Evolutionary conservation across 2,329 filamentous ascomycete species (phyloP), one percentile per base, ranked within the genome.

Genomic region (Colletotrichum simmondsii): DNA sequence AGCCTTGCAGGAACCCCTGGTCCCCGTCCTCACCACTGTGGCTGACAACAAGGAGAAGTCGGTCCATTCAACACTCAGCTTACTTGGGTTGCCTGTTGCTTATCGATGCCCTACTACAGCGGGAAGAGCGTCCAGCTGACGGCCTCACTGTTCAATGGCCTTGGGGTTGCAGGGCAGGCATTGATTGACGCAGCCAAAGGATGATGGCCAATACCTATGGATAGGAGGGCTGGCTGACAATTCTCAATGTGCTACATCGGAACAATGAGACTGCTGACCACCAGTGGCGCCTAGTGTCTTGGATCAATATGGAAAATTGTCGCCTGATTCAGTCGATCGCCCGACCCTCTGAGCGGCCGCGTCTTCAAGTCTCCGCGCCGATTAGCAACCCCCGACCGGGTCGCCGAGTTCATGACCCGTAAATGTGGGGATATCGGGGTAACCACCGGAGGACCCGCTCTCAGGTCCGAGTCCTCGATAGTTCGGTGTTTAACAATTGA

Each of bases 1-100:
- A 72, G 60, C 66, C 60, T 61, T 72, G 70, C 70, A 72, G 46
- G 19, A 46, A 22, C n/a, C 66, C 60, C 70, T 49, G 59, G 70
- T 53, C 70, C 42, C 24, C n/a, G 49, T 61, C 42, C n/a, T 26
- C 59, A 69, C 12, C n/a, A 8, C 35, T 26, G 58, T 53, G 35
- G 59, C 53, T 59, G 59, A 59, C 69, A 35, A 69, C 52, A 26
- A 54, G 22, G 63, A 24, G 52, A 58, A 19, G 57, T 42, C 26
- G 58, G 42, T 24, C n/a, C 42, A 54, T 24, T 46, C 10, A 35
- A 42, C 37, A 37, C 6, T 32, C 19, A 57, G 22, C 28, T 35
- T 28, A 65, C 35, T 35, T 26, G 37, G 11, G 22, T 42, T 42
- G 19, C 42, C 42, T 49, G 19, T 49, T n/a, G 42, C 42, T 49